Conservation (phyloP, 2,329 filamentous ascomycete genomes). For the Nannizziopsis arthrosporioides region DNA sequence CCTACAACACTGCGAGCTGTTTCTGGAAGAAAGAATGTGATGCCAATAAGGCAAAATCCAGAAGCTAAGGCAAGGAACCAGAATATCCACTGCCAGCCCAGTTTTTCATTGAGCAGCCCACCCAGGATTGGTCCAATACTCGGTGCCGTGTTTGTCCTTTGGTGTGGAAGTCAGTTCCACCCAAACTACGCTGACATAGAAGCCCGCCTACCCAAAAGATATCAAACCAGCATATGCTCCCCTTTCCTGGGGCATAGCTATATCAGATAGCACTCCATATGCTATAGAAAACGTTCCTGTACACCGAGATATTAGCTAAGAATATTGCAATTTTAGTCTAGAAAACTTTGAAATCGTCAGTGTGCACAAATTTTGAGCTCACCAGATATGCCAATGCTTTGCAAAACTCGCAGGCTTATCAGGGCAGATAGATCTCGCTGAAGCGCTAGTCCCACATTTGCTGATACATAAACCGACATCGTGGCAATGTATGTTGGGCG, state of each 20-base stretch:
- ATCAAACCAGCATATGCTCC: slow-evolving; percentile 17
- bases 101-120: slow-evolving; percentile 50
- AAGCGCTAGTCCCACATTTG: slow-evolving; percentile 16
- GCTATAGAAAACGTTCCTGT: slow-evolving; percentile 16
- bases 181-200: background rate
- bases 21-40: slow-evolving; percentile 46
- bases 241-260: slow-evolving; percentile 14
- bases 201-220: background rate
- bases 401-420: slow-evolving; percentile 8
- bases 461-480: slow-evolving; percentile 14
- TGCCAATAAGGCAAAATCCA: slow-evolving; percentile 42
- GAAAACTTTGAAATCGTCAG: too few species aligned
- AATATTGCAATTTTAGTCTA: too few species aligned
- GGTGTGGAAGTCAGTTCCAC: too few species aligned
- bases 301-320: slow-evolving; percentile 16
- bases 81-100: slow-evolving; percentile 58
- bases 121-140: slow-evolving; percentile 50
- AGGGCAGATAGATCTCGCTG: slow-evolving; percentile 14
- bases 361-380: too few species aligned
- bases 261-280: slow-evolving; percentile 18
- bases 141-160: too few species aligned
- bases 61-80: slow-evolving; percentile 53
- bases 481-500: slow-evolving; percentile 16
- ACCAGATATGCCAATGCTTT: too few species aligned
- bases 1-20: slow-evolving; percentile 32